Evolutionary conservation across 2,329 filamentous ascomycete genomes (phyloP), one percentile per base, ranked within the genome.

Genomic region (Alternaria gansuensis): DNA sequence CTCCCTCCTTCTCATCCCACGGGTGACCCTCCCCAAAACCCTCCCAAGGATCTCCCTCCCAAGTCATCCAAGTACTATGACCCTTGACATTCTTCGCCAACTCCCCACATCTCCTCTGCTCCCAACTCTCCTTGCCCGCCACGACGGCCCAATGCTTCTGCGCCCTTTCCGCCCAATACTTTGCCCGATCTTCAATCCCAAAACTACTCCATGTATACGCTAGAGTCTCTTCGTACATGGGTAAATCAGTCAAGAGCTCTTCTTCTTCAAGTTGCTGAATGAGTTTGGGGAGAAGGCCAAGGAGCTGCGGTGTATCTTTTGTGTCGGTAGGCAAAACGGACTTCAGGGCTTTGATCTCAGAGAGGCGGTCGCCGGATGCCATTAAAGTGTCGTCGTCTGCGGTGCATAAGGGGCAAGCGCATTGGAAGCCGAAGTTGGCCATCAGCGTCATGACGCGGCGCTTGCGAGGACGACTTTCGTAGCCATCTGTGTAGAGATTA

Each of bases 221-320:
- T 1, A 75, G 54, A 44, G 73, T 74, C 59, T 77, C 74, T 53
- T 75, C 72, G 33, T 70, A 75, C 60, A 59, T 59, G 0, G 71
- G 66, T 3, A 63, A 54, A 23, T 76, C 70, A 13, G 59, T 55
- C 14, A 69, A 45, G 0, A 77, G 51, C 0, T 60, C 66, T 57
- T 77, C 74, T 54, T 74, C 57, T 24, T 75, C 66, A 7, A 75
- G 53, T 0, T 68, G 52, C 3, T 54, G 17, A 28, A 77, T 68
- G 4, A 77, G 63, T 11, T 61, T 59, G 13, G 70, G 68, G 1
- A 76, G 57, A 2, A 69, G 52, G 3, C 58, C 59, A 21, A 75
- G 63, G 37, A 73, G 65, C 43, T 69, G 46, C 1, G 71, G 64
- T 14, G 65, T 59, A 4, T 66, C 62, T 2, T 57, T 58, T n/a